Evolutionary conservation across 371 early-diverging fungal species (phyloP), one percentile per base, ranked within the genome.

Genomic region (Rhizomucor pusillus): DNA sequence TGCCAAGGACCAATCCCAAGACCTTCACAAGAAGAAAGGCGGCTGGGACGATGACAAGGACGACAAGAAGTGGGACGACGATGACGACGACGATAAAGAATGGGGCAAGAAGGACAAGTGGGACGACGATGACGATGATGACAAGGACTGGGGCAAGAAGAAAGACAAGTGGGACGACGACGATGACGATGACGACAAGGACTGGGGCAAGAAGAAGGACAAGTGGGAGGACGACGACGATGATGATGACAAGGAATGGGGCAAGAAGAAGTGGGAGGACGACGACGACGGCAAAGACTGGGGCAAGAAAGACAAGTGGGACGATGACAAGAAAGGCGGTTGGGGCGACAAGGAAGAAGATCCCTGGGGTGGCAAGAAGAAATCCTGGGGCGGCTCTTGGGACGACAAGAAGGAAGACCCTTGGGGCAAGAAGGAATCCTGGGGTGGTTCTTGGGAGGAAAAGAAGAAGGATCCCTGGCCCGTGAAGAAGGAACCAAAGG

Each of bases 261-360:
- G 41, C n/a, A 22, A 39, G 5, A n/a, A 39, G n/a, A n/a, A n/a
- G n/a, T 34, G 59, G 37, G 47, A 33, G 0, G 46, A 56, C 1
- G 40, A 53, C 2, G 37, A 63, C 4, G 19, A 47, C 3, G 58
- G 45, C 0, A 9, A 41, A 5, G 59, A 59, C 11, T 12, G 50
- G 5, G 48, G 37, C 16, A 65, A 66, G 52, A 61, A 61, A 35
- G 48, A 34, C 20, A 25, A 54, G 14, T n/a, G 60, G 11, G 52
- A 45, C 20, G 49, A 54, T 5, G 50, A 56, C 23, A 47, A 47
- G 47, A 47, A 47, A 33, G 58, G 59, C 19, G 52, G 49, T 6
- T 52, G 57, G 56, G 41, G 33, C 29, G 43, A 36, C 16, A 23
- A 53, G 14, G 22, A 53, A 9, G 41, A 36, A 0, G 37, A 53